Evolutionary conservation across 2,329 filamentous ascomycete genomes (phyloP).

Genomic region (Fusarium sp.): DNA sequence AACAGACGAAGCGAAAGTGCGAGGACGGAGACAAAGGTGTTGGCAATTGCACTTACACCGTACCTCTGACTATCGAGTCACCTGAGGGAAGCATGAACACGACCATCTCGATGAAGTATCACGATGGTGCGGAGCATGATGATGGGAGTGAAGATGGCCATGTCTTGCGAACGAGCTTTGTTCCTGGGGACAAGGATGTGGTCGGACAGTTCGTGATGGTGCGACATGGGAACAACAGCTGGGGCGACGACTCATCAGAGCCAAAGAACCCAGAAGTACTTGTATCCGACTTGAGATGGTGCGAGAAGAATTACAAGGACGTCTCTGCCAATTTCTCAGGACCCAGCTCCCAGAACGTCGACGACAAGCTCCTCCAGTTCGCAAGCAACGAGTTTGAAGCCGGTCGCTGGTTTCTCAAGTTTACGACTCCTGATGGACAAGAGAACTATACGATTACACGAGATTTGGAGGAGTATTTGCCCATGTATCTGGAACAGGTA

Average conservation of each 20-base stretch:
- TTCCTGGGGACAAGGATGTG: background rate
- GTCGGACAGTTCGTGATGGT: background rate
- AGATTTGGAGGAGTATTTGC: background rate
- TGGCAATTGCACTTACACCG: conserved; percentile 8
- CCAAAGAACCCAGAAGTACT: background rate
- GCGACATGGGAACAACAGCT: background rate
- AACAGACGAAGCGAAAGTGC: background rate
- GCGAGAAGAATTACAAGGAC: background rate
- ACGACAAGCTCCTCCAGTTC: background rate
- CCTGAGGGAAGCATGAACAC: background rate
- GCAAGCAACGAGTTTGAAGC: background rate
- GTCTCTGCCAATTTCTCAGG: background rate
- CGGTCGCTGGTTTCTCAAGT: background rate
- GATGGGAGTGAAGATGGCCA: background rate
- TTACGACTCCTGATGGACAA: background rate
- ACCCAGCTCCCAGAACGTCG: background rate
- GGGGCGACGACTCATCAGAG: background rate
- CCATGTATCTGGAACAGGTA: background rate
- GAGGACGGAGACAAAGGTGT: background rate
- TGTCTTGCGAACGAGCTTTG: background rate
- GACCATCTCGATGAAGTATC: background rate
- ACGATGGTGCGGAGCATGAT: background rate
- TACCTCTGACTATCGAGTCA: background rate
- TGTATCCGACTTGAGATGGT: background rate
- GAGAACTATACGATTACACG: background rate